A percentile compares a stretch with the other conserved stretches of the same genome.
Evolutionary conservation across 495 filamentous ascomycete genomes (phyloP).

Genomic region (Aspergillus asperescens): DNA sequence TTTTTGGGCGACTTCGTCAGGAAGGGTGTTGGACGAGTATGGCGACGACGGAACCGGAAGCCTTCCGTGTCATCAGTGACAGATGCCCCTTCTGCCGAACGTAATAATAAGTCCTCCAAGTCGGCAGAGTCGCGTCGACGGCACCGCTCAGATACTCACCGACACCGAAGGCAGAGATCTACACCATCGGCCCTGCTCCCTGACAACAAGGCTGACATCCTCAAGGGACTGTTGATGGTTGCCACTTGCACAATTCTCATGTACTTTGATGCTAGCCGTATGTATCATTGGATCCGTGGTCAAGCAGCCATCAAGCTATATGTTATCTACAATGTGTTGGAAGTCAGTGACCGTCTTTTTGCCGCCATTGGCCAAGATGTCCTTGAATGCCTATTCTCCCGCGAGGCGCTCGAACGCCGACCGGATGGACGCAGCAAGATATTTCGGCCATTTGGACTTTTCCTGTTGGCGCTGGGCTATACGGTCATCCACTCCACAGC

Average conservation of each 20-base stretch:
- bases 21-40: slow-evolving; percentile 69
- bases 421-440: slow-evolving; percentile 87
- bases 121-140: slow-evolving; percentile 24
- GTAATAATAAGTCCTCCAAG: slow-evolving; percentile 18
- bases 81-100: slow-evolving; percentile 14
- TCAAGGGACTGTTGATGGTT: slow-evolving; percentile 83
- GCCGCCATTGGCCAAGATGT: slow-evolving; percentile 93
- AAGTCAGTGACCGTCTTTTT: slow-evolving; percentile 80
- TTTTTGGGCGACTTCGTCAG: slow-evolving; percentile 70
- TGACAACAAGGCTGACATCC: slow-evolving; percentile 89
- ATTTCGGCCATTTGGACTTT: slow-evolving; percentile 86
- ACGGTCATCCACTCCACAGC: slow-evolving; percentile 80
- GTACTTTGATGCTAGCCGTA: slow-evolving; percentile 89
- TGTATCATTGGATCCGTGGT: slow-evolving; percentile 97
- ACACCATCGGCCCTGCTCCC: slow-evolving; percentile 76
- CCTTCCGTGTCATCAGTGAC: slow-evolving; percentile 26
- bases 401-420: slow-evolving; percentile 83
- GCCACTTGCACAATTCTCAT: slow-evolving; percentile 79
- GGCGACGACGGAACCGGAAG: slow-evolving; percentile 52
- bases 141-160: slow-evolving; percentile 29
- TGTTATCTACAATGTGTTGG: slow-evolving; percentile 95
- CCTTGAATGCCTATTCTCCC: slow-evolving; percentile 89
- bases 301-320: slow-evolving; percentile 98
- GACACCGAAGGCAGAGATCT: slow-evolving; percentile 72
- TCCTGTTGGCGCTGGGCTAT: slow-evolving; percentile 79